Evolutionary conservation across 1,284 basidiomycete genomes (phyloP).

Genomic region (Xerocomus minutiporus): DNA sequence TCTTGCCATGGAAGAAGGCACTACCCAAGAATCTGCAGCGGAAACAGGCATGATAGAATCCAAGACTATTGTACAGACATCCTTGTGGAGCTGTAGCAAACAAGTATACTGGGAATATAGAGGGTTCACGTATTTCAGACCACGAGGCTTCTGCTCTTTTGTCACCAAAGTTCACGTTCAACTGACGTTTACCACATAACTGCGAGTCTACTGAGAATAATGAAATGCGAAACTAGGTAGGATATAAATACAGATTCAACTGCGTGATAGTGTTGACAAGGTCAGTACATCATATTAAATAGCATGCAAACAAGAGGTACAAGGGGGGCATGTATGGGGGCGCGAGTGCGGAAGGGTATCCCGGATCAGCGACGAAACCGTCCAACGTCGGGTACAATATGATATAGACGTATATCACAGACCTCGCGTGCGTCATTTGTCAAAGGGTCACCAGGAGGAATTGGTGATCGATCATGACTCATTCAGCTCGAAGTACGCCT

Average conservation of each 20-base stretch:
- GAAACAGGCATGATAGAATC: constrained; percentile 41
- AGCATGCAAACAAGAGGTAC: background rate
- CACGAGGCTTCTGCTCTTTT: background rate
- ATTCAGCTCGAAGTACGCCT: constrained; percentile 72
- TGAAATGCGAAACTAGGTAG: background rate
- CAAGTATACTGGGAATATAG: background rate
- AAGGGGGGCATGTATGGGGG: background rate
- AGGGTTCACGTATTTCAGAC: background rate
- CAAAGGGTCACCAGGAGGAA: background rate
- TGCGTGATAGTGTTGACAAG: background rate
- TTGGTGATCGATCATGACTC: constrained; percentile 38
- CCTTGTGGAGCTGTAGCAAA: background rate
- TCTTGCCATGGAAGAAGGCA: constrained; percentile 84
- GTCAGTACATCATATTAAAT: constrained; percentile 15
- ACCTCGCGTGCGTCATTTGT: background rate
- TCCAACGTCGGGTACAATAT: background rate
- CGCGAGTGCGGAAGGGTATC: background rate
- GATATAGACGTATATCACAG: background rate
- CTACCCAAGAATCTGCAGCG: constrained; percentile 76
- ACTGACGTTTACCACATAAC: background rate
- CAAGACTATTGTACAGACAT: background rate
- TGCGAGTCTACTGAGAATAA: background rate
- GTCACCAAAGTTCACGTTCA: background rate
- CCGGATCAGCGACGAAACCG: background rate
- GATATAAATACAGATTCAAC: constrained; percentile 27